Evolutionary conservation across 768 basidiomycete genomes (phyloP), one percentile per base, ranked within the genome.

Genomic region (Lyophyllum atratum): DNA sequence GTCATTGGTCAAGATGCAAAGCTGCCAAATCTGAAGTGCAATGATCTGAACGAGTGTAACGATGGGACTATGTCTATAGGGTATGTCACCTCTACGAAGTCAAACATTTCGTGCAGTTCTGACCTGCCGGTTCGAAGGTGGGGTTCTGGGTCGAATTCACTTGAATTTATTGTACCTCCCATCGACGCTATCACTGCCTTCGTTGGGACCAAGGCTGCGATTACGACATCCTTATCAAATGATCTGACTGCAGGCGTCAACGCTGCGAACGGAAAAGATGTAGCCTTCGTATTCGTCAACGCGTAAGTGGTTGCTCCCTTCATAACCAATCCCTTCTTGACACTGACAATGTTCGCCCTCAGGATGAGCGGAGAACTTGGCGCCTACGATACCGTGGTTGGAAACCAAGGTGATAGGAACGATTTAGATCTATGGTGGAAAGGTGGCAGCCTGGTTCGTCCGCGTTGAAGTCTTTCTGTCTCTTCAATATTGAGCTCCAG

Each of bases 1-100:
- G 79, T 88, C 15, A 68, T 89, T 47, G 81, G 87, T 14, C 80
- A 85, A 62, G 86, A 78, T 74, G 87, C 76, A 44, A 74, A 66
- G 73, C 76, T 76, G 72, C 84, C 72, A 58, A 83, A 75, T 70
- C 68, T 64, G 66, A 74, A 72, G 54, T 79, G 72, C 63, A 70
- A 64, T 68, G 86, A 72, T 65, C 71, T 67, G 74, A 87, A 81
- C 51, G 73, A 81, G 57, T 83, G 82, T 59, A 78, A 81, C 49
- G 78, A 81, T 42, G 85, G 85, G 1, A 86, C 84, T 0, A 80
- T 89, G 71, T 80, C 79, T 19, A 76, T 86, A 65, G 86, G 86
- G 72, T 87, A 68, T 67, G 81, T 58, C 2, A 10, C 44, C 15
- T 7, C 19, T 6, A 15, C 34, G 14, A 37, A 15, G 11, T 15